phyloP scores from a whole-genome alignment of 805 yeast species.

The Lipomyces kockii region DNA sequence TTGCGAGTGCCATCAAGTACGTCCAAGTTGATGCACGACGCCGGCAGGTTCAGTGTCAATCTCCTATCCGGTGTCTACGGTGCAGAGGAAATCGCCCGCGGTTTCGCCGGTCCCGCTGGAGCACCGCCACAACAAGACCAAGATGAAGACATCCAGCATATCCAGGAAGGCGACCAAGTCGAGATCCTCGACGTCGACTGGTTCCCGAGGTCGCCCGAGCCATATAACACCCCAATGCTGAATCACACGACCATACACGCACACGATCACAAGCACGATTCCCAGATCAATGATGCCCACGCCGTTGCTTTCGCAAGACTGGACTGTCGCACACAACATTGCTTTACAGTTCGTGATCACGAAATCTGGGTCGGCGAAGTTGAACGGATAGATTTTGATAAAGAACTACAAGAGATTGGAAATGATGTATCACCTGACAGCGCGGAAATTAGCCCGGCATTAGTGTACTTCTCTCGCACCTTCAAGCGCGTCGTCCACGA shows the following conservation, averaged over 20 bases:
- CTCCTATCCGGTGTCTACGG: slow-evolving; percentile 61
- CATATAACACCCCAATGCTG: slow-evolving; percentile 29
- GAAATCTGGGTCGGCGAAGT: slow-evolving; percentile 90
- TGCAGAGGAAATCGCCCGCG: slow-evolving; percentile 64
- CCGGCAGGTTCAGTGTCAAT: slow-evolving; percentile 71
- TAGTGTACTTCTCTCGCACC: slow-evolving; percentile 21
- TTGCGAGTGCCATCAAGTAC: slow-evolving; percentile 86
- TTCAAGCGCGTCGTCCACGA: slow-evolving; percentile 11
- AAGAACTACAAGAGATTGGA: not conserved
- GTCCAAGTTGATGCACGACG: slow-evolving; percentile 63
- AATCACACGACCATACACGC: slow-evolving; percentile 16
- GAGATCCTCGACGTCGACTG: slow-evolving; percentile 48
- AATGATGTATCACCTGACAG: not conserved
- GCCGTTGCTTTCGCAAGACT: slow-evolving; percentile 29
- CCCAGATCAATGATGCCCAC: not conserved
- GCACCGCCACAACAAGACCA: not conserved
- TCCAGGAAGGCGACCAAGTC: slow-evolving; percentile 9
- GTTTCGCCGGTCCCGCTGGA: slow-evolving; percentile 57
- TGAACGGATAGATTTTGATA: slow-evolving; percentile 46
- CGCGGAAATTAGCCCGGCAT: slow-evolving; percentile 11
- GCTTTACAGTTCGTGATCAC: slow-evolving; percentile 74
- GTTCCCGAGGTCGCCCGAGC: slow-evolving; percentile 59
- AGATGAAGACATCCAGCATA: slow-evolving; percentile 2
- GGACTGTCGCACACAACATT: slow-evolving; percentile 22
- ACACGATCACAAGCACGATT: not conserved